These are phyloP conservation scores for Calonectria pseudoturangicola DNA, from an alignment of 2,329 filamentous ascomycete species.

Conservation along the genomic window DNA sequence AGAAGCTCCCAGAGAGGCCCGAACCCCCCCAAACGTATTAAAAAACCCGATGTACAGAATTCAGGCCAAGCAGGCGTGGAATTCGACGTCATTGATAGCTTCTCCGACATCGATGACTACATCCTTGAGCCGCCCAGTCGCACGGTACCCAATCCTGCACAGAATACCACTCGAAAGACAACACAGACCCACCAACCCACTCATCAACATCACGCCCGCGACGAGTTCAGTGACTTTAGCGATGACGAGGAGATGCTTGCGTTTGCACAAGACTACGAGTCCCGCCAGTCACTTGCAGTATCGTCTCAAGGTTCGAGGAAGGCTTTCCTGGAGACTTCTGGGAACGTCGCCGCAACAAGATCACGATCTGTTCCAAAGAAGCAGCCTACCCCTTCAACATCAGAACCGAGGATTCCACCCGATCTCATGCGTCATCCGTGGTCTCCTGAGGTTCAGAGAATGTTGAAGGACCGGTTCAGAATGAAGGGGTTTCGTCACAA, in stretches of 20 bases:
- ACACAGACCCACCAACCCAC: constrained; percentile 36
- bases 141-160: constrained; percentile 31
- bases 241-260: constrained; percentile 72
- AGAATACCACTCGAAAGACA: constrained; percentile 41
- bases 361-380: constrained; percentile 59
- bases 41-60: constrained; percentile 14
- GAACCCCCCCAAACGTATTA: constrained; percentile 27
- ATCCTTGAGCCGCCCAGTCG: constrained; percentile 45
- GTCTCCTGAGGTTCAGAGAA: constrained; percentile 88
- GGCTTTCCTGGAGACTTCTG: constrained; percentile 69
- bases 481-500: constrained; percentile 92
- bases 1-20: constrained; percentile 45
- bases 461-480: constrained; percentile 88
- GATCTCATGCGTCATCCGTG: constrained; percentile 82
- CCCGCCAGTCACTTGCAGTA: constrained; percentile 58
- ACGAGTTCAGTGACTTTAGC: constrained; percentile 68
- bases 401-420: constrained; percentile 64
- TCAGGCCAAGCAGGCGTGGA: constrained; percentile 42
- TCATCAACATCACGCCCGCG: constrained; percentile 50
- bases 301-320: constrained; percentile 56
- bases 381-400: constrained; percentile 49
- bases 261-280: constrained; percentile 70
- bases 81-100: constrained; percentile 54
- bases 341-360: constrained; percentile 61
- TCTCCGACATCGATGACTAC: constrained; percentile 57